Conservation (phyloP, 179 eudicot species). For the Spinacia oleracea region DNA sequence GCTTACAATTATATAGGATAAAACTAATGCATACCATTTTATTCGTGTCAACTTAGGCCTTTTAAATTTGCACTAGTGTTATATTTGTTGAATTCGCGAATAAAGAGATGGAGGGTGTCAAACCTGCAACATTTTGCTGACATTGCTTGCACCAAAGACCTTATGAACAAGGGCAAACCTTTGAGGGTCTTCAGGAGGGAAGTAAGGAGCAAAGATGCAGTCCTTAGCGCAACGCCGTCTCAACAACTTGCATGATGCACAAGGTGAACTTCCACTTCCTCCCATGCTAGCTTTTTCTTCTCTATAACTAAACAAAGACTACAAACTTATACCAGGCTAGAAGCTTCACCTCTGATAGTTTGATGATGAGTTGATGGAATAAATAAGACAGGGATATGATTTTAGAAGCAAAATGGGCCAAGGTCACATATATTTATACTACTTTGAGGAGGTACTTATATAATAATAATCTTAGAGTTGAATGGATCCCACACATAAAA, state of each 20-base stretch:
- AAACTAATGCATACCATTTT: not conserved
- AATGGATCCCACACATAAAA: conserved; percentile 28
- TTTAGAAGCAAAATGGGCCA: conserved; percentile 23
- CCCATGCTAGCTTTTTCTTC: conserved; percentile 23
- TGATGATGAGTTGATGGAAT: not conserved
- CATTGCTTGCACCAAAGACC: conserved; percentile 52
- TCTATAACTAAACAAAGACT: not conserved
- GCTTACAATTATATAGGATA: not conserved
- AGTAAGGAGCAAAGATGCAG: conserved; percentile 50
- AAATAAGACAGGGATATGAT: not conserved
- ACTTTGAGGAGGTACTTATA: conserved; percentile 10
- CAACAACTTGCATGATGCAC: conserved; percentile 50
- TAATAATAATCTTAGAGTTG: not conserved
- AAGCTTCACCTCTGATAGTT: not conserved
- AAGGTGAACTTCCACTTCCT: conserved; percentile 41
- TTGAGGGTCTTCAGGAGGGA: conserved; percentile 50
- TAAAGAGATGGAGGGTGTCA: not conserved
- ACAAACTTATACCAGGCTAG: too few species aligned
- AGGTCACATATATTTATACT: conserved; percentile 27
- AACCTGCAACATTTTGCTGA: conserved; percentile 56
- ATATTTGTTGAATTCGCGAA: too few species aligned
- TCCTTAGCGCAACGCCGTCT: conserved; percentile 47
- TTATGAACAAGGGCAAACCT: conserved; percentile 50
- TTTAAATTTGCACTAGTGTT: not conserved
- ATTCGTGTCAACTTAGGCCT: not conserved